Evolutionary conservation across 2,329 filamentous ascomycete genomes (phyloP).

Genomic region (Aspergillus unguis): DNA sequence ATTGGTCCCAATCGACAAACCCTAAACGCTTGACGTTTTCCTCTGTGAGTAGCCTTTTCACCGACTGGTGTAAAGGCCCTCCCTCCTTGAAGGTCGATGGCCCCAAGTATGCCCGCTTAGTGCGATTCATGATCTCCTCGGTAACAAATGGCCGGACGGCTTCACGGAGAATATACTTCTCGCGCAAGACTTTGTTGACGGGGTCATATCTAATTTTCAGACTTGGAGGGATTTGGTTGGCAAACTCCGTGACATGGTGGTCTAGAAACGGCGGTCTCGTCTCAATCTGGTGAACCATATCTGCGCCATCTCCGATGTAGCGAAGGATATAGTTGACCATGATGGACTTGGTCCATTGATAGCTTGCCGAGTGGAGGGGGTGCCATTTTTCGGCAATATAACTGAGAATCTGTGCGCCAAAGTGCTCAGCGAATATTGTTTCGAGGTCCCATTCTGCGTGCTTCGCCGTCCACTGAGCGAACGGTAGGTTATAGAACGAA

Average conservation of each 20-base stretch:
- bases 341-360: conserved; percentile 13
- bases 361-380: conserved; percentile 29
- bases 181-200: conserved; percentile 28
- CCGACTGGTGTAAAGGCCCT: conserved; percentile 43
- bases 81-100: conserved; percentile 41
- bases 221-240: conserved; percentile 28
- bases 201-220: conserved; percentile 25
- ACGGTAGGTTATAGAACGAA: conserved; percentile 34
- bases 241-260: conserved; percentile 31
- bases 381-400: conserved; percentile 35
- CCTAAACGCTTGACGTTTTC: conserved; percentile 40
- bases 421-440: conserved; percentile 14
- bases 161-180: conserved; percentile 54
- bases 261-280: conserved; percentile 31
- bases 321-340: conserved; percentile 17
- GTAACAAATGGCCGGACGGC: conserved; percentile 51
- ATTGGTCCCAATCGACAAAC: conserved; percentile 40
- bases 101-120: conserved; percentile 52
- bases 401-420: conserved; percentile 2
- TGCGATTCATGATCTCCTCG: conserved; percentile 50
- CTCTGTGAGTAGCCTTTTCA: conserved; percentile 31
- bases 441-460: conserved; percentile 12
- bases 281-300: conserved; percentile 30
- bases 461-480: conserved; percentile 31
- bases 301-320: conserved; percentile 19